These are phyloP conservation scores for Apiospora rasikravindrae DNA, from an alignment of 2,329 filamentous ascomycete species.

Conservation along the genomic window DNA sequence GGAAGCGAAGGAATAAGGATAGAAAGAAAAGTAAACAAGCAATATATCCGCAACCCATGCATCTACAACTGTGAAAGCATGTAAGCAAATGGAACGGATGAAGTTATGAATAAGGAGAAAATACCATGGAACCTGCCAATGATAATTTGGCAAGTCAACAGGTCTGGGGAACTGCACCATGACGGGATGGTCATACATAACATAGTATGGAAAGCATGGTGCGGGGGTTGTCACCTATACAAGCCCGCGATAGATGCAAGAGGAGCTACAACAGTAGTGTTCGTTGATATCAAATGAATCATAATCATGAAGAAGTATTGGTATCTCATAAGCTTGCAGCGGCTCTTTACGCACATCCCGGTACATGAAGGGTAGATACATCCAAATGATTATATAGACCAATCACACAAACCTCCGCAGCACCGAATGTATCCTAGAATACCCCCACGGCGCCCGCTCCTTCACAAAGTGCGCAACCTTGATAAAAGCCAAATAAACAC, in stretches of 20 bases:
- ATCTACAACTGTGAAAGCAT: background rate
- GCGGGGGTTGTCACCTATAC: background rate
- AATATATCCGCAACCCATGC: background rate
- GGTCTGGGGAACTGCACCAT: no score
- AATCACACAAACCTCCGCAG: background rate
- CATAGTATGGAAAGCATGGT: no score
- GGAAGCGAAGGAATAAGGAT: background rate
- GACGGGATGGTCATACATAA: no score
- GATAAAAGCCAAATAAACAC: constrained; percentile 55
- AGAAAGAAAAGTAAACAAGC: background rate
- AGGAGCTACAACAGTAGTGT: background rate
- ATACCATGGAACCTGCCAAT: no score
- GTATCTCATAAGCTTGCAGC: no score
- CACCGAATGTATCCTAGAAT: constrained; percentile 18
- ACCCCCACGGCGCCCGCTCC: constrained; percentile 23
- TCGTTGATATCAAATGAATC: background rate
- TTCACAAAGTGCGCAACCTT: constrained; percentile 48
- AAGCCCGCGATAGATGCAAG: background rate
- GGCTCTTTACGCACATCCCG: no score
- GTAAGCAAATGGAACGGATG: background rate
- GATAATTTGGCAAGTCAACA: no score
- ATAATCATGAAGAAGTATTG: background rate
- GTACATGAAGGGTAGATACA: background rate
- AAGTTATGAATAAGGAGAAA: background rate
- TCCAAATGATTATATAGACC: background rate